Evolutionary conservation across 164 flowering plant species (phyloP).

Genomic region (Magnolia officinalis): DNA sequence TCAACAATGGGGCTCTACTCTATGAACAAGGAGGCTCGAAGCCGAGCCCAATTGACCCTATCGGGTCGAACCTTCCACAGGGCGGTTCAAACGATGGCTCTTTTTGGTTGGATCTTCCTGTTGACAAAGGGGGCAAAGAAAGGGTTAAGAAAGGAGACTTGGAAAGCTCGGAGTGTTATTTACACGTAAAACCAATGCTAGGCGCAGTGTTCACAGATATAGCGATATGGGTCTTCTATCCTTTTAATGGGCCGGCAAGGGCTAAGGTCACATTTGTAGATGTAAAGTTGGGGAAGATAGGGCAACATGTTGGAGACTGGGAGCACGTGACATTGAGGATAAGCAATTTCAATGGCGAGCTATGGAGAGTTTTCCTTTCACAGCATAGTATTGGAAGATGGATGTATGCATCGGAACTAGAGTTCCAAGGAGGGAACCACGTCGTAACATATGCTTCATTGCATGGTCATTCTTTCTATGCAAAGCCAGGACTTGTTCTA

Average conservation of each 20-base stretch:
- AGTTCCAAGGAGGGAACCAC: conserved; percentile 40
- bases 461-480: conserved; percentile 44
- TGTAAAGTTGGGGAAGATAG: conserved; percentile 38
- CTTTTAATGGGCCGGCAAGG: conserved; percentile 61
- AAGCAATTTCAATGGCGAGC: conserved; percentile 53
- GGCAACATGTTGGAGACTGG: conserved; percentile 66
- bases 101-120: conserved; percentile 85
- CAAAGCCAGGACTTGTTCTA: conserved; percentile 34
- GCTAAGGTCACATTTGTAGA: conserved; percentile 32
- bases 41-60: conserved; percentile 42
- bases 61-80: conserved; percentile 76
- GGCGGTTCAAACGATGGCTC: conserved; percentile 67
- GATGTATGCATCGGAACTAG: conserved; percentile 35
- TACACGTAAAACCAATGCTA: conserved; percentile 69
- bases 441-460: conserved; percentile 36
- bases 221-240: conserved; percentile 71
- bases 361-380: conserved; percentile 34
- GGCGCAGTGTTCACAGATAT: conserved; percentile 72
- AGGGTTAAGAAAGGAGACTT: conserved; percentile 61
- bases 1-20: conserved; percentile 59
- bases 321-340: conserved; percentile 53
- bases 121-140: conserved; percentile 33
- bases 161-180: conserved; percentile 39
- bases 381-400: conserved; percentile 45
- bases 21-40: conserved; percentile 43